A percentile compares a stretch with the other conserved stretches of the same genome.
Conservation (phyloP, 2,329 filamentous ascomycete genomes). For the Colletotrichum sp. region DNA sequence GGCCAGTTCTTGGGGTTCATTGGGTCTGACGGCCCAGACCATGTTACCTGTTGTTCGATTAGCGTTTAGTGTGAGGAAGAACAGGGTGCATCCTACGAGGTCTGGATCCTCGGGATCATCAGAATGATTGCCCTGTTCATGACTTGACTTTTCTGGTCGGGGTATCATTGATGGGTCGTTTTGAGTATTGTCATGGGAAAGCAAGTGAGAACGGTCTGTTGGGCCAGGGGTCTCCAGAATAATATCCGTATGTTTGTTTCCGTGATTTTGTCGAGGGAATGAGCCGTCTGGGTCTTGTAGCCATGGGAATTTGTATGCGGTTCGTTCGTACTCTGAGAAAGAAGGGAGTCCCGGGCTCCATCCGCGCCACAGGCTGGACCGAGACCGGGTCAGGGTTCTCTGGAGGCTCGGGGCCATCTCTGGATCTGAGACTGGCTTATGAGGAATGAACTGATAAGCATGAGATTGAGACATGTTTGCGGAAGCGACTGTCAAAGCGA, state of each 20-base stretch:
- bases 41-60: slow-evolving; percentile 33
- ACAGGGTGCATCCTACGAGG: slow-evolving; percentile 21
- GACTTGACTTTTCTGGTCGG: not conserved
- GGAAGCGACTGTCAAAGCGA: slow-evolving; percentile 11
- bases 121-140: not conserved
- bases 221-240: not conserved
- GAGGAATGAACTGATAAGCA: slow-evolving; percentile 4
- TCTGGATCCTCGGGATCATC: slow-evolving; percentile 23
- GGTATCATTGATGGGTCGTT: not conserved
- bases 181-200: not conserved
- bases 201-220: not conserved
- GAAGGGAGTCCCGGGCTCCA: slow-evolving; percentile 29
- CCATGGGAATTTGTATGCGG: slow-evolving; percentile 34
- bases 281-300: slow-evolving; percentile 6
- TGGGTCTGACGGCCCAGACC: slow-evolving; percentile 50
- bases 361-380: slow-evolving; percentile 31
- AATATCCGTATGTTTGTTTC: not conserved
- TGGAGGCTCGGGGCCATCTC: not conserved
- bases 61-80: not conserved
- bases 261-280: not conserved
- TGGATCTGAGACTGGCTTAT: slow-evolving; percentile 5
- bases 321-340: slow-evolving; percentile 31
- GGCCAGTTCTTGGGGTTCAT: slow-evolving; percentile 53
- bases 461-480: slow-evolving; percentile 3
- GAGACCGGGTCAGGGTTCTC: slow-evolving; percentile 21